These are phyloP conservation scores for Beauveria pseudobassiana DNA, from an alignment of 2,329 filamentous ascomycete genomes.

Conservation along the genomic window DNA sequence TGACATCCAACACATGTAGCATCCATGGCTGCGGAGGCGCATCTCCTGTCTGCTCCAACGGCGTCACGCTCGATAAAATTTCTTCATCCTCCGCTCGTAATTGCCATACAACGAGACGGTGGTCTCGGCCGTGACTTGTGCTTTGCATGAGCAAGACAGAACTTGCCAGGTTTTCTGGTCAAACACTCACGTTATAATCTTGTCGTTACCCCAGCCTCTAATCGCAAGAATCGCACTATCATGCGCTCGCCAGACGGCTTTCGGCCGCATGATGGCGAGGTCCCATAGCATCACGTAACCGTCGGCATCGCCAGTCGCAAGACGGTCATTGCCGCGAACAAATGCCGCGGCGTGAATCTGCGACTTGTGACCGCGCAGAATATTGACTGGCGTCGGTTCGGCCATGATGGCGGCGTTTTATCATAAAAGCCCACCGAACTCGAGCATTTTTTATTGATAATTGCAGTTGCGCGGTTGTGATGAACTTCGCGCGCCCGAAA, in stretches of 20 bases:
- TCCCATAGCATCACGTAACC: conserved; percentile 87
- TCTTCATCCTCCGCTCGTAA: conserved; percentile 53
- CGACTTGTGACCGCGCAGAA: conserved; percentile 78
- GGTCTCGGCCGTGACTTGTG: conserved; percentile 78
- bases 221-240: conserved; percentile 68
- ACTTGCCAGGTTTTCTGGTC: not conserved
- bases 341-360: conserved; percentile 75
- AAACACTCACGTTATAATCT: conserved; percentile 69
- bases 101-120: conserved; percentile 80
- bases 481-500: not conserved
- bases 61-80: conserved; percentile 58
- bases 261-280: conserved; percentile 69
- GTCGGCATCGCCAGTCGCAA: conserved; percentile 82
- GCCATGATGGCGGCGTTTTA: not conserved
- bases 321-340: conserved; percentile 62
- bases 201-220: conserved; percentile 61
- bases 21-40: conserved; percentile 67
- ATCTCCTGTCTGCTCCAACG: conserved; percentile 52
- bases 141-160: not conserved
- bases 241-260: conserved; percentile 83
- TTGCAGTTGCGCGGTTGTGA: not conserved
- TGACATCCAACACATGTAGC: conserved; percentile 75
- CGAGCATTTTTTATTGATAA: not conserved
- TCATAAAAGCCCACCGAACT: not conserved
- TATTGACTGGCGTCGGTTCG: conserved; percentile 39